Evolutionary conservation across 2,329 filamentous ascomycete genomes (phyloP).

Genomic region (Mycosphaerella arachidis): DNA sequence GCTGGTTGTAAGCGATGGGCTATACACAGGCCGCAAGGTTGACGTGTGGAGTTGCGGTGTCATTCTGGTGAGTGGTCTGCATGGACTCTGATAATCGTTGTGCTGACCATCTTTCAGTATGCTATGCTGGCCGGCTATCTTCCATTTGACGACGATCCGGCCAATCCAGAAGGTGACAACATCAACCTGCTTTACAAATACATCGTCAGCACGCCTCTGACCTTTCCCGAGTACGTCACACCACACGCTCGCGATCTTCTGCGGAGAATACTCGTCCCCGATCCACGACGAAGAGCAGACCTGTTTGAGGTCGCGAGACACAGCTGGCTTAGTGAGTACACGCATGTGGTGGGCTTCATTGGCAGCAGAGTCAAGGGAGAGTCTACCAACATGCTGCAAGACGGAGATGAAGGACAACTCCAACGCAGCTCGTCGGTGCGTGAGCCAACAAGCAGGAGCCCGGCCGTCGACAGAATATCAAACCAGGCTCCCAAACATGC

Average conservation of each 20-base stretch:
- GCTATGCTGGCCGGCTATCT: slow-evolving; percentile 97
- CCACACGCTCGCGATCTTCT: slow-evolving; percentile 91
- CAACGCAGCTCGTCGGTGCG: slow-evolving; percentile 89
- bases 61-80: slow-evolving; percentile 70
- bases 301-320: slow-evolving; percentile 95
- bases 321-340: slow-evolving; percentile 96
- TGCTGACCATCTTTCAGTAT: slow-evolving; percentile 58
- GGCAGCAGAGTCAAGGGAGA: slow-evolving; percentile 90
- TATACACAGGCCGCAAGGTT: slow-evolving; percentile 96
- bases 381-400: slow-evolving; percentile 67
- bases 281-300: slow-evolving; percentile 90
- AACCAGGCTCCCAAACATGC: slow-evolving; percentile 16
- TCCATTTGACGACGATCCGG: slow-evolving; percentile 96
- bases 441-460: slow-evolving; percentile 60
- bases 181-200: slow-evolving; percentile 99
- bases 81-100: neutral
- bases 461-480: slow-evolving; percentile 16
- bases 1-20: slow-evolving; percentile 90
- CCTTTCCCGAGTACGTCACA: slow-evolving; percentile 97
- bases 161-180: slow-evolving; percentile 97
- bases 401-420: slow-evolving; percentile 57
- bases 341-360: slow-evolving; percentile 94
- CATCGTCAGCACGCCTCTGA: slow-evolving; percentile 93
- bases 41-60: slow-evolving; percentile 99
- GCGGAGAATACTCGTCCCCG: slow-evolving; percentile 87